Base-by-base conservation (phyloP, 1,284 basidiomycete species). In the Apiotrichum domesticum region DNA sequence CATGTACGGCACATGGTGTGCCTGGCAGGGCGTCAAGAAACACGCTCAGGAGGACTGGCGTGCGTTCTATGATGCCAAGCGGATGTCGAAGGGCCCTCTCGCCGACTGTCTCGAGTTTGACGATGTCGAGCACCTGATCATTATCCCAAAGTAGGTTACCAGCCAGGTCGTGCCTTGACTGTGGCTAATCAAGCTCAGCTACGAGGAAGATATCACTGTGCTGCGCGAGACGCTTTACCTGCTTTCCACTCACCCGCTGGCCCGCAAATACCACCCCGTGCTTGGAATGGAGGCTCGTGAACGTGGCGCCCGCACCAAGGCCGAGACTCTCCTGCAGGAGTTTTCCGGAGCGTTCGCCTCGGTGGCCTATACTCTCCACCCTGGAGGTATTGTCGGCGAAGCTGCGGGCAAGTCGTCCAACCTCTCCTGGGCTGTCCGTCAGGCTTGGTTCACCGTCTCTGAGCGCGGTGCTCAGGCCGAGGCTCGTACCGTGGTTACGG, bases 221-320 rank as follows among this genome's bases (percentile, higher is more conserved):
- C 65, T 73, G 10, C 57, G 64, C 11, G 69, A 73, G 54, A 73
- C 70, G 3, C 65, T 73, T 35, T 66, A 69, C 52, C 62, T 69
- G 11, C 64, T 73, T 15, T 71, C 71, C 13, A 71, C 71, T 7
- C 71, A 73, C 49, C 68, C 66, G 14, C 47, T 68, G 13, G 65
- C 67, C 6, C 46, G 52, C 21, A 54, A 57, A n/a, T 73, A 73
- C 60, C 63, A 66, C 61, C 67, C 72, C 37, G 68, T 71, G 46
- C 59, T 73, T 2, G 71, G 65, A 29, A 70, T 72, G 68, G 71
- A 73, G 59, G 67, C 68, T 41, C 65, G 71, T 21, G 71, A 73
- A 55, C 50, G 51, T 9, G 68, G 67, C n/a, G 63, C 68, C 2
- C 58, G 58, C 7, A 52, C 56, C 14, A 73, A 73, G 56, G 71